Conservation (phyloP, 2,329 filamentous ascomycete genomes). For the Aspergillus hiratsukae region DNA sequence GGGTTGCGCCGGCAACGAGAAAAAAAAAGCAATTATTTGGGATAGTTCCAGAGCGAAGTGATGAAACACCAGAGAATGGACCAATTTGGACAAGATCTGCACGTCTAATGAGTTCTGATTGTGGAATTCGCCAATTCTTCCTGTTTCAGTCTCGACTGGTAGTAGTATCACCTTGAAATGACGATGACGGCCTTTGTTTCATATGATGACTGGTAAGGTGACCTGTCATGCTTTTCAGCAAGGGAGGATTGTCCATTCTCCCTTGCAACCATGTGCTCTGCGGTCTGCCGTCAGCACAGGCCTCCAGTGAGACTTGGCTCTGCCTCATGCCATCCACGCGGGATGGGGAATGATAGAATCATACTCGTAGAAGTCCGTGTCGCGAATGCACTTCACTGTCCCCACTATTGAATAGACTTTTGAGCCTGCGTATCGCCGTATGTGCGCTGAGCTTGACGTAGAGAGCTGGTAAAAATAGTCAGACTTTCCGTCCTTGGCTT, state of each 20-base stretch:
- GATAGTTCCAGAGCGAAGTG: not conserved
- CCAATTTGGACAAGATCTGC: not conserved
- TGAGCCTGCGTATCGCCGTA: not conserved
- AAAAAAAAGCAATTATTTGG: not conserved
- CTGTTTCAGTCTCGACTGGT: not conserved
- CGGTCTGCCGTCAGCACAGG: not conserved
- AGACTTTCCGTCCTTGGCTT: not conserved
- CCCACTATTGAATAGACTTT: not conserved
- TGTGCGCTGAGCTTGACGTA: not conserved
- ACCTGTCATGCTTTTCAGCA: not conserved
- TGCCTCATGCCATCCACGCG: not conserved
- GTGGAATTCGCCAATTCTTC: not conserved
- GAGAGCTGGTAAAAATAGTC: not conserved
- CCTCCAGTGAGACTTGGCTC: not conserved
- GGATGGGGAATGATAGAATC: not conserved
- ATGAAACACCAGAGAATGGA: not conserved
- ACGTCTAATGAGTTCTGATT: not conserved
- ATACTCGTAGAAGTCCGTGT: not conserved
- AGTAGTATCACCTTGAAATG: not conserved
- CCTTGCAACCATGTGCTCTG: not conserved
- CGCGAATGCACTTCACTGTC: not conserved
- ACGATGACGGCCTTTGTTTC: not conserved
- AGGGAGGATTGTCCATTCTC: not conserved
- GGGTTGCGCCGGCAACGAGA: slow-evolving; percentile 9
- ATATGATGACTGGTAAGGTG: not conserved